Evolutionary conservation across 306 rosid species (phyloP), one percentile per base, ranked within the genome.

Genomic region (Cercis canadensis): DNA sequence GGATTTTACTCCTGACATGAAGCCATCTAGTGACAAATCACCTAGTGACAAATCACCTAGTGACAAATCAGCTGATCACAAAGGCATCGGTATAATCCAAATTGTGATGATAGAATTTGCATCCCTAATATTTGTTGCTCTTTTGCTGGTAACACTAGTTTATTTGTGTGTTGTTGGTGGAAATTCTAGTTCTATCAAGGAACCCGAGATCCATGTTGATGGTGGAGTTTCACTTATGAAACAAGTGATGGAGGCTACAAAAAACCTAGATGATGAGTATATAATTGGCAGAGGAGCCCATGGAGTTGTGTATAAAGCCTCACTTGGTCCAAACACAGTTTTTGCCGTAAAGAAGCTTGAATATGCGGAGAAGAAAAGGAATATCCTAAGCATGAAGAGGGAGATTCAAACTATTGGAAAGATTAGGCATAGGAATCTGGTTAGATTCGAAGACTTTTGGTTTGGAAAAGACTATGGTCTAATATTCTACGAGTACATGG

Each of bases 201-300:
- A 24, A 24, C 2, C 1, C 29, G 75, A 80, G 14, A 13, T 36
- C 43, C n/a, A 53, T 21, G 68, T 15, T 41, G 53, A 40, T 49
- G 29, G 2, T 24, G 29, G 29, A 24, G 29, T 58, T 57, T 45
- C 73, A 52, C 70, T 85, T 55, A 67, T 78, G 15, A 54, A 58
- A 43, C 36, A 65, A 58, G 84, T 82, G 17, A 51, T 85, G 83
- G 58, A 78, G 52, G 89, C 83, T 1, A 87, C 96, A 32, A 80
- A 15, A 32, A 80, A 85, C 51, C 75, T 87, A 8, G 57, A 78
- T 65, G 91, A 82, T 8, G 46, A 62, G 21, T 67, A 75, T 64
- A 31, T 90, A 7, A 80, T 90, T 16, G 93, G 91, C 9, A 78
- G 74, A 84, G 96, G 96, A 80, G 87, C 88, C 4, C 96, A 90